A percentile compares a stretch with the other conserved stretches of the same genome.
Evolutionary conservation across 306 rosid genomes (phyloP).

Genomic region (Inga oerstediana): DNA sequence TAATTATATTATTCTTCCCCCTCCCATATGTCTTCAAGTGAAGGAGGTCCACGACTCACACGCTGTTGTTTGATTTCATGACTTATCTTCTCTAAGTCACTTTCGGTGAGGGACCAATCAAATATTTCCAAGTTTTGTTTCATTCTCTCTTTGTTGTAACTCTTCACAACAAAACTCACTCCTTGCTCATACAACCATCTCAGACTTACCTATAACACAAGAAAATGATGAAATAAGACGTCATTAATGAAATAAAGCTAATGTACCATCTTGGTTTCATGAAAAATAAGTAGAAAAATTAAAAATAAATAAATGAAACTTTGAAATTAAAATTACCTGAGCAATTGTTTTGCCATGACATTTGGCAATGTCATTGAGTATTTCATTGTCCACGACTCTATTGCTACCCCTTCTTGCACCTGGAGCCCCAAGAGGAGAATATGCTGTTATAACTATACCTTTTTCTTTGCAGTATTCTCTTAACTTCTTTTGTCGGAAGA

Average conservation of each 20-base stretch:
- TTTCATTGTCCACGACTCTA: background rate
- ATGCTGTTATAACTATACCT: background rate
- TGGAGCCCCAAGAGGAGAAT: background rate
- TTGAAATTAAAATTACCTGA: no score
- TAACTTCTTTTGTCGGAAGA: background rate
- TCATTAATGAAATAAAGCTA: no score
- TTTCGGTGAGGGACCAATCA: slow-evolving; percentile 51
- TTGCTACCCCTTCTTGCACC: background rate
- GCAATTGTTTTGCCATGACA: background rate
- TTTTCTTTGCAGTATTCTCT: background rate
- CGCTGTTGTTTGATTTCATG: slow-evolving; percentile 18
- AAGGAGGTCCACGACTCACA: slow-evolving; percentile 35
- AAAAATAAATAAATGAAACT: no score
- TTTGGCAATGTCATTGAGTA: background rate
- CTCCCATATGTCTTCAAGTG: slow-evolving; percentile 43
- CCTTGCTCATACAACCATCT: slow-evolving; percentile 58
- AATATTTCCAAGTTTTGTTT: slow-evolving; percentile 53
- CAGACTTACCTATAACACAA: slow-evolving; percentile 38
- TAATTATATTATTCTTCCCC: slow-evolving; percentile 29
- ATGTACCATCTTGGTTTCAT: no score
- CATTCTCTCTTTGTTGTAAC: slow-evolving; percentile 57
- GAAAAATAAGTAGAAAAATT: no score
- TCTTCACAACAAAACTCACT: slow-evolving; percentile 45
- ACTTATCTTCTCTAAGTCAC: slow-evolving; percentile 43
- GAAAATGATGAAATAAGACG: no score